phyloP scores from a whole-genome alignment of 306 rosid species.

The Rubus idaeus region DNA sequence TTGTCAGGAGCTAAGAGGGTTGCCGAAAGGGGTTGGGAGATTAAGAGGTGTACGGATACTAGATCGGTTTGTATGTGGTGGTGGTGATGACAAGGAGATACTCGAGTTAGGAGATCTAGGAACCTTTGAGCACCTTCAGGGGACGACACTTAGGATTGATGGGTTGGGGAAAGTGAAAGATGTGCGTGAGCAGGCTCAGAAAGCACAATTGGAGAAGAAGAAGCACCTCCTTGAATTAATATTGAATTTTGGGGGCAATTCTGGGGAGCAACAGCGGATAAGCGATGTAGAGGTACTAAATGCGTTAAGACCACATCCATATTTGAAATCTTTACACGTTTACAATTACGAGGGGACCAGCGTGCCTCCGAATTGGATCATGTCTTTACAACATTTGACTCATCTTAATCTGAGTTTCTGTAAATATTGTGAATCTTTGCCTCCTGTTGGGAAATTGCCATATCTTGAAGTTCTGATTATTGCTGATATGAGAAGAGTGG shows the following conservation, averaged over 20 bases:
- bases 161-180: background rate
- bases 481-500: background rate
- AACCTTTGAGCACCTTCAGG: background rate
- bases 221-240: background rate
- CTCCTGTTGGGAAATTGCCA: background rate
- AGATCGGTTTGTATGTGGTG: background rate
- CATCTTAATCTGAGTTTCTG: accelerated
- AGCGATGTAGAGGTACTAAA: background rate
- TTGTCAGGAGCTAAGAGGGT: accelerated
- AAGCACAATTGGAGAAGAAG: background rate
- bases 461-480: background rate
- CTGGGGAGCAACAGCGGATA: background rate
- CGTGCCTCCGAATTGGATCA: background rate
- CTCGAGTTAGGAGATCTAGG: background rate
- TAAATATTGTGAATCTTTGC: background rate
- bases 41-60: background rate
- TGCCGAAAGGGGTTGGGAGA: background rate
- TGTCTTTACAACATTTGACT: background rate
- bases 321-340: background rate
- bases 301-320: background rate
- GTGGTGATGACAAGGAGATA: background rate
- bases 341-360: accelerated
- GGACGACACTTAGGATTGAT: background rate
- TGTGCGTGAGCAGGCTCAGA: background rate
- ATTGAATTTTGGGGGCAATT: background rate